Conservation (phyloP, 768 basidiomycete species). For the Candolleomyces eurysporus region DNA sequence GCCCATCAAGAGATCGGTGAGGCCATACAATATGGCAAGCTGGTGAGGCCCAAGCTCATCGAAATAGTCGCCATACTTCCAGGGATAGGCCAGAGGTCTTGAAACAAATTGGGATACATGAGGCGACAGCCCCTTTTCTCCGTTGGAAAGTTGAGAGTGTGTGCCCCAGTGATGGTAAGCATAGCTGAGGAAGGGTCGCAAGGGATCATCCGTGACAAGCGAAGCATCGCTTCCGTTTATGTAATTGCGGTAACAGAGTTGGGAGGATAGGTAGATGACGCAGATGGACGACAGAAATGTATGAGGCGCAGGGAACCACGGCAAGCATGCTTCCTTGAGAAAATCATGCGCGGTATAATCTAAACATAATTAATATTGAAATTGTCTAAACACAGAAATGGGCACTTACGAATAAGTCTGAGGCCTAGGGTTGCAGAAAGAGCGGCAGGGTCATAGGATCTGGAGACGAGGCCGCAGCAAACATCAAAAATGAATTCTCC, state of each 20-base stretch:
- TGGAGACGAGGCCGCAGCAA: constrained; percentile 1
- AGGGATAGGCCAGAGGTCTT: neutral
- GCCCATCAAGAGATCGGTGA: neutral
- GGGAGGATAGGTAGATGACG: neutral
- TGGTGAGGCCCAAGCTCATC: neutral
- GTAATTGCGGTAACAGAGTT: neutral
- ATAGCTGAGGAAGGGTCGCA: neutral
- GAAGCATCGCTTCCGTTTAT: neutral
- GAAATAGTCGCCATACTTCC: neutral
- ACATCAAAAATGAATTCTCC: neutral
- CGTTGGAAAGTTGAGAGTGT: neutral
- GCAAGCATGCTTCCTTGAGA: neutral
- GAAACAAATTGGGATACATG: neutral
- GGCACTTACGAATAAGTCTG: constrained; percentile 2
- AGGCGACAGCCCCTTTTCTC: neutral
- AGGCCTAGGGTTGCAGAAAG: neutral
- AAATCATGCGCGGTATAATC: constrained; percentile 3
- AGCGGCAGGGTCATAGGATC: no score
- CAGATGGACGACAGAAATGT: neutral
- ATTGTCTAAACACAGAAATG: neutral
- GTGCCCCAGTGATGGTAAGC: neutral
- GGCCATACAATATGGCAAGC: neutral
- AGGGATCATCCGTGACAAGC: no score
- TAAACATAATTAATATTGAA: neutral
- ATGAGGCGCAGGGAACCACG: neutral